phyloP scores from a whole-genome alignment of 257 asterid genomes.

The Jaltomata sinuosa region DNA sequence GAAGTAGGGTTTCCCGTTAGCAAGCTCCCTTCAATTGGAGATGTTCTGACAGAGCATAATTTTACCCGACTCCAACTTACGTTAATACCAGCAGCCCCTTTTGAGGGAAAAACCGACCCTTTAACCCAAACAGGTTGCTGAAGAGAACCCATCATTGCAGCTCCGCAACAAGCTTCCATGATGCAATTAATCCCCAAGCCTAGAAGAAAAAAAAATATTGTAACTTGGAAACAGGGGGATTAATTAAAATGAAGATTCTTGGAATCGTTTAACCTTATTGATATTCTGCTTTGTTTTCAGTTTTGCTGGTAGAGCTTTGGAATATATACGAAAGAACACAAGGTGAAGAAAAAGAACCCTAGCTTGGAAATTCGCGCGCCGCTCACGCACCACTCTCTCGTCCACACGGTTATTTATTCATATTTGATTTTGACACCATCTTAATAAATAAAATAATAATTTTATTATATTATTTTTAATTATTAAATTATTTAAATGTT shows the following conservation, averaged over 20 bases:
- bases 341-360: neutral
- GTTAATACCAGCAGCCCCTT: slow-evolving; percentile 8
- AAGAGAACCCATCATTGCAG: slow-evolving; percentile 38
- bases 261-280: neutral
- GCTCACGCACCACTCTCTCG: neutral
- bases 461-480: too few species aligned
- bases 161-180: slow-evolving; percentile 59
- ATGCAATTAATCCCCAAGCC: neutral
- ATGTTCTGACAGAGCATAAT: slow-evolving; percentile 26
- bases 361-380: slow-evolving; percentile 1
- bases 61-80: slow-evolving; percentile 23
- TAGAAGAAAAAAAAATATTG: neutral
- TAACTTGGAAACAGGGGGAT: neutral
- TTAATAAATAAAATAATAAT: too few species aligned
- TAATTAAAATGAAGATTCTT: neutral
- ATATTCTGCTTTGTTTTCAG: neutral
- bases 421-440: too few species aligned
- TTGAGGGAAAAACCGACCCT: slow-evolving; percentile 28
- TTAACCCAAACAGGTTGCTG: slow-evolving; percentile 43
- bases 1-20: slow-evolving; percentile 50
- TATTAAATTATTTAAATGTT: too few species aligned
- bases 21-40: slow-evolving; percentile 52
- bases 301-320: neutral
- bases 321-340: neutral
- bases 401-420: too few species aligned